phyloP scores from a whole-genome alignment of 768 basidiomycete species.

The Obba rivulosa region DNA sequence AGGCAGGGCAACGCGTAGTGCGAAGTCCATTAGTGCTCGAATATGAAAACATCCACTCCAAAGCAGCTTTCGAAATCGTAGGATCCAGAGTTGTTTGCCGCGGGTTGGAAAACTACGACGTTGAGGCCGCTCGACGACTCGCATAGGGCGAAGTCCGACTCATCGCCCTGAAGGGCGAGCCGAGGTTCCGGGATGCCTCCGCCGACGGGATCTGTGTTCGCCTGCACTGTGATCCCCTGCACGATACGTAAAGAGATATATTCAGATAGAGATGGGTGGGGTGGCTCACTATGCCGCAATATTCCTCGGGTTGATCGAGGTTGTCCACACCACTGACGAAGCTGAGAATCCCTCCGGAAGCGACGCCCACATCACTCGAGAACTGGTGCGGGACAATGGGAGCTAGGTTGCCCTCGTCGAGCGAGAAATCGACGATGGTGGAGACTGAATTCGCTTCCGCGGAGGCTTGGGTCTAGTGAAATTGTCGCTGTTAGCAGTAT shows the following conservation, averaged over 20 bases:
- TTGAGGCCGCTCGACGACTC: background rate
- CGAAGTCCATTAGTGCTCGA: no score
- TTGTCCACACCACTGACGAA: no score
- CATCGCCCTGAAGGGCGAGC: background rate
- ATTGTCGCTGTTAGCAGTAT: background rate
- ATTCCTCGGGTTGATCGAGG: background rate
- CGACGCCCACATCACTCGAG: no score
- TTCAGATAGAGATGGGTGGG: no score
- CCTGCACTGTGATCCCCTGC: background rate
- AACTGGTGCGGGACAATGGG: no score
- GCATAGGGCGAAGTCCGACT: background rate
- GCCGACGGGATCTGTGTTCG: background rate
- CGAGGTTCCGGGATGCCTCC: background rate
- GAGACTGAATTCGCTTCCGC: background rate
- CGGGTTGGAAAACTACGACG: background rate
- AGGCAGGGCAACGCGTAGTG: no score
- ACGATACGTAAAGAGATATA: background rate
- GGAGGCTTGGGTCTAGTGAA: background rate
- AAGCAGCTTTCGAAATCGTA: background rate
- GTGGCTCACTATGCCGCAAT: background rate
- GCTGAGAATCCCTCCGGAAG: no score
- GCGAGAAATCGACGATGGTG: background rate
- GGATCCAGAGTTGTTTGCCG: background rate
- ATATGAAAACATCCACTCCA: no score
- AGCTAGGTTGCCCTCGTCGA: no score